phyloP scores from a whole-genome alignment of 169 alveolate genomes.

The Toxoplasma gondii region DNA sequence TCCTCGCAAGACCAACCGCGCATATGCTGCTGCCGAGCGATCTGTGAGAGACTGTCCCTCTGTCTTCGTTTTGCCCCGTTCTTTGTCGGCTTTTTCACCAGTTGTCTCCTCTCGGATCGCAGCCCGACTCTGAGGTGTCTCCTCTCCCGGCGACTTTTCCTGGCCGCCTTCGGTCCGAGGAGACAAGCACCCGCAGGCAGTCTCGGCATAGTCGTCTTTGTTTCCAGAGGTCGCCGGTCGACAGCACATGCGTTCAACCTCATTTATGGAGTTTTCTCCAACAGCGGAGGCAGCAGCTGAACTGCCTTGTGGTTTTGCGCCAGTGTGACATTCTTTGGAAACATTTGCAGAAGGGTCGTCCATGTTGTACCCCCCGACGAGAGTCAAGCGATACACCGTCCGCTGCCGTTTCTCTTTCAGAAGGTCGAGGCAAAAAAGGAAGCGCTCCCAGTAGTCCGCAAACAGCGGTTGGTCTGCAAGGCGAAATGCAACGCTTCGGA shows the following conservation, averaged over 20 bases:
- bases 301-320: no score
- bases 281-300: no score
- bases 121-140: no score
- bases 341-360: slow-evolving; percentile 46
- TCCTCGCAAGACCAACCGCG: slow-evolving; percentile 79
- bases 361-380: slow-evolving; percentile 82
- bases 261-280: no score
- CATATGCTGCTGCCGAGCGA: slow-evolving; percentile 74
- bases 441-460: slow-evolving; percentile 88
- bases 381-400: slow-evolving; percentile 83
- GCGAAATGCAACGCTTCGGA: no score
- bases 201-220: no score
- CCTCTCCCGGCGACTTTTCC: no score
- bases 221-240: no score
- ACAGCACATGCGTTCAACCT: no score
- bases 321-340: no score
- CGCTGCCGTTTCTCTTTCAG: slow-evolving; percentile 80
- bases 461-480: slow-evolving; percentile 83
- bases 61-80: neutral
- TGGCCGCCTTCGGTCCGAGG: no score
- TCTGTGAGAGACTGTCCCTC: neutral
- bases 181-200: no score
- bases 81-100: neutral
- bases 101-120: neutral
- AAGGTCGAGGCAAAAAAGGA: slow-evolving; percentile 76